phyloP scores from a whole-genome alignment of 106 monocot species.

The Dendrobium chrysotoxum region DNA sequence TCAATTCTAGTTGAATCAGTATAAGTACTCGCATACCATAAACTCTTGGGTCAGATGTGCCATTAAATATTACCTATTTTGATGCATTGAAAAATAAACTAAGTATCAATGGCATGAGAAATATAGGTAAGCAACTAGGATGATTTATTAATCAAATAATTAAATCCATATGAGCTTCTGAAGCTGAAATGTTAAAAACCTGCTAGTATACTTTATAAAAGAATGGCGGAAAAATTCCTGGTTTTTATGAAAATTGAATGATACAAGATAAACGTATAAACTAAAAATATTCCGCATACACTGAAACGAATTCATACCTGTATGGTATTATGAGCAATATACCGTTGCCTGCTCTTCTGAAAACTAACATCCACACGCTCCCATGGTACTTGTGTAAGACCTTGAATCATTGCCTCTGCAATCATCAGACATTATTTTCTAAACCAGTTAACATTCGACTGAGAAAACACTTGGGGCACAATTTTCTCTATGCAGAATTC shows the following conservation, averaged over 20 bases:
- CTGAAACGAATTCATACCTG: conserved; percentile 34
- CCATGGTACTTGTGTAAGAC: conserved; percentile 73
- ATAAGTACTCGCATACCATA: too few species aligned
- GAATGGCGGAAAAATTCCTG: background rate
- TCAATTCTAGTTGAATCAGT: too few species aligned
- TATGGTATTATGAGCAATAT: conserved; percentile 84
- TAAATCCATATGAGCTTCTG: background rate
- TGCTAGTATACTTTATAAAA: background rate
- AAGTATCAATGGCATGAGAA: too few species aligned
- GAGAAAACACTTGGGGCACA: too few species aligned
- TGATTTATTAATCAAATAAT: too few species aligned
- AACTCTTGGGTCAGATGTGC: too few species aligned
- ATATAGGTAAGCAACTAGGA: too few species aligned
- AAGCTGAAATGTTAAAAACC: background rate
- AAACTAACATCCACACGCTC: conserved; percentile 91
- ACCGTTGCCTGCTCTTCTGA: conserved; percentile 62
- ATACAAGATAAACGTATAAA: background rate
- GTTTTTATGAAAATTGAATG: background rate
- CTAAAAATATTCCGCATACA: background rate
- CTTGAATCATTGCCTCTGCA: conserved; percentile 76
- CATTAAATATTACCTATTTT: too few species aligned
- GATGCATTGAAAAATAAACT: too few species aligned
- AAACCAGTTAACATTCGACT: too few species aligned
- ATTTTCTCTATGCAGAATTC: too few species aligned
- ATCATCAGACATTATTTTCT: background rate